phyloP scores from a whole-genome alignment of 139 green algal genomes.

The Haematococcus lacustris region DNA sequence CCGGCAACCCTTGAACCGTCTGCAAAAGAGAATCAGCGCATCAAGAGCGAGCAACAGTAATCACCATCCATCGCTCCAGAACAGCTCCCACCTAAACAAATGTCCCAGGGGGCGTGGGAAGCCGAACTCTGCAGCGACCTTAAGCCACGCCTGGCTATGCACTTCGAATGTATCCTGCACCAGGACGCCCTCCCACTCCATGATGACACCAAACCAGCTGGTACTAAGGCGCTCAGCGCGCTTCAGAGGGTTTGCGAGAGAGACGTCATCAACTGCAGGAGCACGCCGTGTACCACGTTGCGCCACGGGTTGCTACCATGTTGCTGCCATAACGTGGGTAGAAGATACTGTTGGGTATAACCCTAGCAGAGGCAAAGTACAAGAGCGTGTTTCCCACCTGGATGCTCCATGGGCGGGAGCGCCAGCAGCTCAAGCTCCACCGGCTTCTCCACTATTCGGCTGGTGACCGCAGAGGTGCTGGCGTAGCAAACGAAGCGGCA shows the following conservation, averaged over 20 bases:
- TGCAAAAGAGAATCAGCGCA: neutral
- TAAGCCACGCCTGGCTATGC: constrained; percentile 63
- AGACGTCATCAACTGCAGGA: constrained; percentile 13
- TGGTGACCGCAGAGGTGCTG: no score
- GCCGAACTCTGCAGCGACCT: constrained; percentile 74
- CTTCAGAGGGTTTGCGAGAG: constrained; percentile 17
- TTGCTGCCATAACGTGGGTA: no score
- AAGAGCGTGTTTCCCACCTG: neutral
- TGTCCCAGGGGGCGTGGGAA: constrained; percentile 63
- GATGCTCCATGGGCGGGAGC: neutral
- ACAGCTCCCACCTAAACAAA: constrained; percentile 42
- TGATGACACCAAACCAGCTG: constrained; percentile 87
- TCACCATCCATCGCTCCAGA: no score
- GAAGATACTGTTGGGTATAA: no score
- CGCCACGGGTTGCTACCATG: neutral
- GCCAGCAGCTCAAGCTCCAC: neutral
- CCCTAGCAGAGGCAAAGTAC: no score
- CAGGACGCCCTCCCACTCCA: constrained; percentile 82
- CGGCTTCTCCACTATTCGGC: neutral
- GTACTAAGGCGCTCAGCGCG: constrained; percentile 25
- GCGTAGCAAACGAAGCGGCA: no score
- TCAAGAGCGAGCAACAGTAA: neutral
- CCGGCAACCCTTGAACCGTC: constrained; percentile 69
- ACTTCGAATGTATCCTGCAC: constrained; percentile 50
- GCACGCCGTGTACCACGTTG: neutral